Percentiles rank a stretch among this genome's conserved stretches.
These are phyloP conservation scores for Begonia loranthoides DNA, from an alignment of 306 rosid genomes.

Conservation along the genomic window DNA sequence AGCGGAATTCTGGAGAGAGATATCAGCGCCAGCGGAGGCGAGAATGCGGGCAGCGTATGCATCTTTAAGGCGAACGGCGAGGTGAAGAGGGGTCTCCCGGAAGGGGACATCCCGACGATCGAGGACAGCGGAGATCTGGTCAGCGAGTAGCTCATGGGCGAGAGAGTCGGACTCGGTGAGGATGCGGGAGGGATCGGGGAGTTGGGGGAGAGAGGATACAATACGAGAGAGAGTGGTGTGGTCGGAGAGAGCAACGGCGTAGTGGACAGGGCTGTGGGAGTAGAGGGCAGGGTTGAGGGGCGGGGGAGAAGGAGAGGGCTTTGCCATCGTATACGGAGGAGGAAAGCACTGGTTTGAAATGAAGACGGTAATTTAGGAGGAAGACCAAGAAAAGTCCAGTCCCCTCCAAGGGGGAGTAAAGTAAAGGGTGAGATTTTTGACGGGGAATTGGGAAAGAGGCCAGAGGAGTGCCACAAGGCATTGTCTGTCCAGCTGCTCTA, in stretches of 20 bases:
- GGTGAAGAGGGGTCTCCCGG: slow-evolving; percentile 84
- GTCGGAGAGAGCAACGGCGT: slow-evolving; percentile 51
- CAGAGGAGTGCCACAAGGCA: no score
- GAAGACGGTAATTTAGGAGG: neutral
- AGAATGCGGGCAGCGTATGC: slow-evolving; percentile 31
- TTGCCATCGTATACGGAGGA: slow-evolving; percentile 33
- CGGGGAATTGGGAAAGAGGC: neutral
- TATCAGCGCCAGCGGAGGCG: slow-evolving; percentile 72
- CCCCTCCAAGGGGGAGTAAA: no score
- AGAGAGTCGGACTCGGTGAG: slow-evolving; percentile 71
- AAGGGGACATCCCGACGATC: slow-evolving; percentile 89
- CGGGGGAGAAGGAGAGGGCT: slow-evolving; percentile 15
- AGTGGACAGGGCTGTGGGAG: slow-evolving; percentile 66
- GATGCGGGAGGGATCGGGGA: slow-evolving; percentile 50
- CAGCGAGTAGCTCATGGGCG: slow-evolving; percentile 63
- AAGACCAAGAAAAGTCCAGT: no score
- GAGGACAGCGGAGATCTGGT: slow-evolving; percentile 40
- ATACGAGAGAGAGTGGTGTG: slow-evolving; percentile 47
- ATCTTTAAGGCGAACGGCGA: slow-evolving; percentile 67
- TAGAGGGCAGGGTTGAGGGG: slow-evolving; percentile 44
- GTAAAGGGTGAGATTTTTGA: no score
- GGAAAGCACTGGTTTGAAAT: neutral
- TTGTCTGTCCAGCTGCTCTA: no score
- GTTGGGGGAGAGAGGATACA: slow-evolving; percentile 49
- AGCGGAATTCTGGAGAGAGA: slow-evolving; percentile 64